phyloP scores from a whole-genome alignment of 805 yeast genomes.

The Komagataella pseudopastoris region DNA sequence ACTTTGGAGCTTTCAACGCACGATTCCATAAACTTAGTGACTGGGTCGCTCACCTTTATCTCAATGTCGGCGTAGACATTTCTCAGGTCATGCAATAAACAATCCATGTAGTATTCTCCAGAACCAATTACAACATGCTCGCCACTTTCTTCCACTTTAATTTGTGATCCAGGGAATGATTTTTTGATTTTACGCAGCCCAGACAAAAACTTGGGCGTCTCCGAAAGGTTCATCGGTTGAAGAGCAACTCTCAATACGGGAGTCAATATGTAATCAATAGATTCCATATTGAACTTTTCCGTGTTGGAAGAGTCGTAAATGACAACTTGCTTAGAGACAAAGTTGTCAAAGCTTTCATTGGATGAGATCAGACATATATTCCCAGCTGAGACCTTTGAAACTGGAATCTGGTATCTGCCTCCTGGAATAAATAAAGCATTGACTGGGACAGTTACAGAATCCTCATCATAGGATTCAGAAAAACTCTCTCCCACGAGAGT shows the following conservation, averaged over 20 bases:
- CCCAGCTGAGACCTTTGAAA: slow-evolving; percentile 46
- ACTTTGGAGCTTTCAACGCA: slow-evolving; percentile 52
- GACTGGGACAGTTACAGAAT: slow-evolving; percentile 26
- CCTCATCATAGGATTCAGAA: slow-evolving; percentile 37
- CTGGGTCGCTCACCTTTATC: slow-evolving; percentile 76
- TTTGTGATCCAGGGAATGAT: slow-evolving; percentile 49
- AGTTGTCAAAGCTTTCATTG: slow-evolving; percentile 26
- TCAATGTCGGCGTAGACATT: slow-evolving; percentile 47
- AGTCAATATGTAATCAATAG: slow-evolving; percentile 28
- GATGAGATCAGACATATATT: slow-evolving; percentile 59
- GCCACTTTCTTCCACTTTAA: slow-evolving; percentile 81
- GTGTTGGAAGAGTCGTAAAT: slow-evolving; percentile 19
- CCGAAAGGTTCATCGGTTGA: slow-evolving; percentile 71
- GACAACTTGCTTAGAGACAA: slow-evolving; percentile 49
- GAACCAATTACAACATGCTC: slow-evolving; percentile 70
- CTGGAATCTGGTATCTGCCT: slow-evolving; percentile 53
- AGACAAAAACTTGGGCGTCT: slow-evolving; percentile 58
- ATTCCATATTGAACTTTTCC: slow-evolving; percentile 10
- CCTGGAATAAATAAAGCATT: slow-evolving; percentile 40
- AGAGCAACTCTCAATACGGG: slow-evolving; percentile 73
- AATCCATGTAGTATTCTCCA: slow-evolving; percentile 84
- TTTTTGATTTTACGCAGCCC: slow-evolving; percentile 51
- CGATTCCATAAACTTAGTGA: slow-evolving; percentile 70
- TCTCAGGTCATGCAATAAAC: slow-evolving; percentile 67
- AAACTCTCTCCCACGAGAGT: slow-evolving; percentile 43